These are phyloP conservation scores for Gossypium gossypioides DNA, from an alignment of 441 rosid species.

Conservation along the genomic window DNA sequence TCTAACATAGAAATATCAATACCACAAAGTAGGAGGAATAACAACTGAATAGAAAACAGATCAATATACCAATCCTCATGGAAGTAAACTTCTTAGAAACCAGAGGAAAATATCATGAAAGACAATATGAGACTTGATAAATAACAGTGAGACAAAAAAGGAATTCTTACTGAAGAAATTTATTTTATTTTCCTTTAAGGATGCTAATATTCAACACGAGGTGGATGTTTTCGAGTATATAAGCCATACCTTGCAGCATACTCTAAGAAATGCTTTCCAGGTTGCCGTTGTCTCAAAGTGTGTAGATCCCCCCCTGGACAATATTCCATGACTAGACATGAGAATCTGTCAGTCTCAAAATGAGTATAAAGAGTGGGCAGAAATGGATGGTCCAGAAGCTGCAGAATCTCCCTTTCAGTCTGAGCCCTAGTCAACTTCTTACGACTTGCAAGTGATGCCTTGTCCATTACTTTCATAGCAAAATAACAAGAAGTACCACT, in stretches of 20 bases:
- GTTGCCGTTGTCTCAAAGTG: constrained; percentile 82
- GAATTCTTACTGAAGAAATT: background rate
- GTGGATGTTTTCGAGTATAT: background rate
- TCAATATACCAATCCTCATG: background rate
- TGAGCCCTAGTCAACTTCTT: constrained; percentile 89
- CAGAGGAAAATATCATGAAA: background rate
- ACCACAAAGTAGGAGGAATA: background rate
- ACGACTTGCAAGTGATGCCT: constrained; percentile 85
- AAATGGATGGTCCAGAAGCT: constrained; percentile 89
- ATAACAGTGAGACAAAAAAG: background rate
- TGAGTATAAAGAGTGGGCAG: constrained; percentile 86
- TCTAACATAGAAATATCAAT: background rate
- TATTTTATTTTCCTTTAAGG: background rate
- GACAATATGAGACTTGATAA: background rate
- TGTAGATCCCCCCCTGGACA: constrained; percentile 98
- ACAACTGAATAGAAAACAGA: background rate
- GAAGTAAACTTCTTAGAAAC: background rate
- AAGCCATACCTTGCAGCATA: constrained; percentile 83
- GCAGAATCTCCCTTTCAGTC: constrained; percentile 92
- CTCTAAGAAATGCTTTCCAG: constrained; percentile 85
- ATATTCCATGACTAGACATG: constrained; percentile 89
- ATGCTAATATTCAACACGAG: background rate
- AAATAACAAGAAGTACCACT: constrained; percentile 80
- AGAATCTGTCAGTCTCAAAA: constrained; percentile 87
- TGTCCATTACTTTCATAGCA: constrained; percentile 97